Conservation (phyloP, 345 rosid genomes). For the Gossypium arboreum region DNA sequence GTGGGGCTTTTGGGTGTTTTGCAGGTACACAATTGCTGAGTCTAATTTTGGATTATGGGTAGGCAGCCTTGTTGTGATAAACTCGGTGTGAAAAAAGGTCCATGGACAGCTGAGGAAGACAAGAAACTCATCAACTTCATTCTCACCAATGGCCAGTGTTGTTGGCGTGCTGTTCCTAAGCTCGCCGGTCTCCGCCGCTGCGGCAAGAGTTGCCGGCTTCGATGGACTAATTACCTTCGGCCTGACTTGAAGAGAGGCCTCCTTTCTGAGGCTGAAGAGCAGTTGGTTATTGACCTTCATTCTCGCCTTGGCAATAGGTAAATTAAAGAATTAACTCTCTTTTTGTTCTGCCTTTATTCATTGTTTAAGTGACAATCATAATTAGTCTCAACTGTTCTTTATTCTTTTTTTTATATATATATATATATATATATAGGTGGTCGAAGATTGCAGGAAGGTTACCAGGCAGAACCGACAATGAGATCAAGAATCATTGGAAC, state of each 20-base stretch:
- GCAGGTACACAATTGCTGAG: slow-evolving; percentile 26
- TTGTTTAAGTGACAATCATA: not conserved
- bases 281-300: slow-evolving; percentile 70
- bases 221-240: slow-evolving; percentile 84
- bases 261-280: slow-evolving; percentile 63
- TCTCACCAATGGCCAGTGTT: slow-evolving; percentile 73
- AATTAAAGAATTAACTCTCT: not conserved
- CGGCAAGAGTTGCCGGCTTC: slow-evolving; percentile 82
- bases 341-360: not conserved
- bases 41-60: slow-evolving; percentile 35
- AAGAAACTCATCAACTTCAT: slow-evolving; percentile 68
- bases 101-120: slow-evolving; percentile 85
- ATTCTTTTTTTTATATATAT: not conserved
- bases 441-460: slow-evolving; percentile 91
- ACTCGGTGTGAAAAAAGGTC: slow-evolving; percentile 73
- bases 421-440: slow-evolving; percentile 47
- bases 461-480: slow-evolving; percentile 94
- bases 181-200: slow-evolving; percentile 82
- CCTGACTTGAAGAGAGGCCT: slow-evolving; percentile 86
- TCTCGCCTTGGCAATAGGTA: slow-evolving; percentile 73
- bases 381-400: not conserved
- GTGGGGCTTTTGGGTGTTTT: slow-evolving; percentile 35
- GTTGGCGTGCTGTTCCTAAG: slow-evolving; percentile 83
- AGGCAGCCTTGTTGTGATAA: slow-evolving; percentile 84
- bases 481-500: slow-evolving; percentile 95